A percentile compares a stretch with the other conserved stretches of the same genome.
phyloP scores from a whole-genome alignment of 805 yeast species.

The Wickerhamomyces ciferrii region DNA sequence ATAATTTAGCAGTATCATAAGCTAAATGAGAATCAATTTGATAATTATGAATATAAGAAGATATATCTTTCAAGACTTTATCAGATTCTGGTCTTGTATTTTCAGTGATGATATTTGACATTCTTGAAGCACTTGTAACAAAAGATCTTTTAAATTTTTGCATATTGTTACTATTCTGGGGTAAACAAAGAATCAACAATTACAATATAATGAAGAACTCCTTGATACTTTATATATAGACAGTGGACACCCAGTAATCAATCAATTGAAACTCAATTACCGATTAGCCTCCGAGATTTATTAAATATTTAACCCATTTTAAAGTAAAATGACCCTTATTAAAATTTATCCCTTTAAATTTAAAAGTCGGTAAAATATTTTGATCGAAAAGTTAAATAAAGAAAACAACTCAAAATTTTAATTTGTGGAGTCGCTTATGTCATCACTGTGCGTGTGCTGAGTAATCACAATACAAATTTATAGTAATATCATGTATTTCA shows the following conservation, averaged over 20 bases:
- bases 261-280: too few species aligned
- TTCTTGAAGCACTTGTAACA: conserved; percentile 4
- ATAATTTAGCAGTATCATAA: conserved; percentile 46
- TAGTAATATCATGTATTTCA: neutral
- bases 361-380: too few species aligned
- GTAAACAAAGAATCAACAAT: too few species aligned
- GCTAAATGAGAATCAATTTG: conserved; percentile 42
- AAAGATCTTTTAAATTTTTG: neutral
- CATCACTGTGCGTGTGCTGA: neutral
- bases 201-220: too few species aligned
- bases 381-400: neutral
- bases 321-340: neutral
- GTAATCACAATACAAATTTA: neutral
- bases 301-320: neutral
- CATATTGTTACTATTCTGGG: neutral
- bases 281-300: too few species aligned
- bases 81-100: conserved; percentile 50
- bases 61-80: conserved; percentile 41
- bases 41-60: conserved; percentile 44
- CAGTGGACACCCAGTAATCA: too few species aligned
- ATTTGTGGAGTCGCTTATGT: neutral
- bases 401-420: neutral
- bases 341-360: too few species aligned
- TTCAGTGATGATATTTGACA: conserved; percentile 28
- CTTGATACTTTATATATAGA: too few species aligned